Evolutionary conservation across 345 rosid species (phyloP), one percentile per base, ranked within the genome.

Genomic region (Bruguiera sexangula): DNA sequence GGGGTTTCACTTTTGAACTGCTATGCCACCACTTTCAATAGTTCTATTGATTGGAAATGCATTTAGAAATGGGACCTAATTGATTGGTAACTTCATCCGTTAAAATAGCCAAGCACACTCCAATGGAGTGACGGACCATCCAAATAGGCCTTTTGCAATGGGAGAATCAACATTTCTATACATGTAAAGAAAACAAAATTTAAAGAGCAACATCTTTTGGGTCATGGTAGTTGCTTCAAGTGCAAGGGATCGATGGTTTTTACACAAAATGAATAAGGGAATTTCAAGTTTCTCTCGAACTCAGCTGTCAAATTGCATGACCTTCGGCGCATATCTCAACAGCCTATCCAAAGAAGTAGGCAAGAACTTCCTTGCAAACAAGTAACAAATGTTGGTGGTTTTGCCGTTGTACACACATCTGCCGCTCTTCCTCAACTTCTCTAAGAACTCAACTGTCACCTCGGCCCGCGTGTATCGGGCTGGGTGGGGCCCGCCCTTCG

Each of bases 281-380:
- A 43, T 6, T n/a, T 20, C 53, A 0, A 21, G 8, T 15, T 6
- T 5, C 19, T 8, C 2, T 31, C 63, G 34, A 27, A 21, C 4
- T 30, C 61, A 66, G 6, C 5, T 62, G 50, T 66, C 48, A 20
- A 73, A 78, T 21, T 73, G 69, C 78, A 78, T 65, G 36, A 69
- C 69, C 22, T 66, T 73, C 1, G 93, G 88, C 27, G 97, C 88
- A 60, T 78, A 81, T 74, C 80, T 80, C 65, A 89, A 43, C 71
- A 93, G 84, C 72, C 91, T 79, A 31, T 68, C 82, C 68, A 89
- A 66, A 36, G 94, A 79, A 68, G 79, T 75, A 19, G 89, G 84
- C 69, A 82, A 63, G 71, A 93, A 93, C 75, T 93, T 94, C 65
- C 98, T 88, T 6, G 92, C 96, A 75, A 91, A 93, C 79, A 89